Conservation (phyloP, 2,329 filamentous ascomycete genomes). For the Alternaria dauci region DNA sequence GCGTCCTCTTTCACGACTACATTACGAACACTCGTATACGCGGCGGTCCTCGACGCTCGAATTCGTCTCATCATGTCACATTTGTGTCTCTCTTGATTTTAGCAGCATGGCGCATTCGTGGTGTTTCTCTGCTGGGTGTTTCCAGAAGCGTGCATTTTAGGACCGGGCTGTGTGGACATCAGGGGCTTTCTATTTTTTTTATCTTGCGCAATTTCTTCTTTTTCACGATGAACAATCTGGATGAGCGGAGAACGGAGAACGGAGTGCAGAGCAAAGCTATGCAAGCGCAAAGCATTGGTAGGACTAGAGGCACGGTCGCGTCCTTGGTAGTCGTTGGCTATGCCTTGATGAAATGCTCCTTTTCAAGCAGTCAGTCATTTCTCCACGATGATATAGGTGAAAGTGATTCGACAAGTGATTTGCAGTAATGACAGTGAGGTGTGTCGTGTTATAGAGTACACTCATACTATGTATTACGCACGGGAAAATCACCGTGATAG, state of each 20-base stretch:
- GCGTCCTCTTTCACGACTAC: slow-evolving; percentile 5
- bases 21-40: slow-evolving; percentile 6
- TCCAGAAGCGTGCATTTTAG: slow-evolving; percentile 7
- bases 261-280: neutral
- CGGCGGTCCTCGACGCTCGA: slow-evolving; percentile 2
- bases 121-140: slow-evolving; percentile 5
- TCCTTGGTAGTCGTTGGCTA: slow-evolving; percentile 1
- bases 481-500: neutral
- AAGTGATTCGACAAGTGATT: neutral
- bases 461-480: neutral
- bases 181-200: neutral
- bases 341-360: neutral
- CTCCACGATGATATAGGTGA: neutral
- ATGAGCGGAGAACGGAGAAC: neutral
- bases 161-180: neutral
- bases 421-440: neutral
- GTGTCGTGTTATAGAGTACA: neutral
- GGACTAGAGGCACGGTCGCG: neutral
- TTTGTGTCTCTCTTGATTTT: slow-evolving; percentile 9
- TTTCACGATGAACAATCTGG: neutral
- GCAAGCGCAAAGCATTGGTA: neutral
- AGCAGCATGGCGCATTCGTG: slow-evolving; percentile 24
- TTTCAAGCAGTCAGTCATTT: neutral
- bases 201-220: neutral
- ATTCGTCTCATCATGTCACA: neutral